phyloP scores from a whole-genome alignment of 2,329 filamentous ascomycete species.

The Aspergillus versicolor region DNA sequence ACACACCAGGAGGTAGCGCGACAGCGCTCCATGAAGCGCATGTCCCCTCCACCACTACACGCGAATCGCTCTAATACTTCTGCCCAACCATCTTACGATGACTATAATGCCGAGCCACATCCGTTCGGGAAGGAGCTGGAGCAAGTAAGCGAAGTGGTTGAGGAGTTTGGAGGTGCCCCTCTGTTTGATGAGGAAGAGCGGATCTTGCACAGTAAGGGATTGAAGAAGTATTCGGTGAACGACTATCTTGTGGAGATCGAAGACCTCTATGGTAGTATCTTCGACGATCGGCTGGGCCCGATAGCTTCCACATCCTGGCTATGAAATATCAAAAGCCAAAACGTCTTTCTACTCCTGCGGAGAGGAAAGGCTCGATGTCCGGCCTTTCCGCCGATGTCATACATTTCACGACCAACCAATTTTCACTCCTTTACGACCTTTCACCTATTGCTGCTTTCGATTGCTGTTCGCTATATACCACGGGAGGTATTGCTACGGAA shows the following conservation, averaged over 20 bases:
- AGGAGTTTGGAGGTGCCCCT: constrained; percentile 71
- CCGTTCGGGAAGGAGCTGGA: constrained; percentile 89
- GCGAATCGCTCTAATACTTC: constrained; percentile 35
- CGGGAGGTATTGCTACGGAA: constrained; percentile 15
- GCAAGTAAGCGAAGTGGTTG: constrained; percentile 87
- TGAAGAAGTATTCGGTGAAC: constrained; percentile 71
- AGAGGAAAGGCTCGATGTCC: constrained; percentile 23
- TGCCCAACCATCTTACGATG: constrained; percentile 35
- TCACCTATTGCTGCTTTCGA: constrained; percentile 7
- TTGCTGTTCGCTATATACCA: constrained; percentile 26
- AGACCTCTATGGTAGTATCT: constrained; percentile 63
- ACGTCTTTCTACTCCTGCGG: background rate
- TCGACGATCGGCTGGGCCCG: constrained; percentile 46
- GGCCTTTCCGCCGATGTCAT: constrained; percentile 9
- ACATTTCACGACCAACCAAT: constrained; percentile 30
- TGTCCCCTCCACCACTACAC: constrained; percentile 42
- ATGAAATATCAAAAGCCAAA: constrained; percentile 20
- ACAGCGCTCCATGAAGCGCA: constrained; percentile 62
- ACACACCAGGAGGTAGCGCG: constrained; percentile 74
- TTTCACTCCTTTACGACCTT: constrained; percentile 25
- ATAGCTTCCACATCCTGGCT: constrained; percentile 41
- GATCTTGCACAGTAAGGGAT: constrained; percentile 66
- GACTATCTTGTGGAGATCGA: constrained; percentile 84
- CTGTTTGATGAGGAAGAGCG: constrained; percentile 72
- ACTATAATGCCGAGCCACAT: constrained; percentile 48